Base-by-base conservation (phyloP, 1,284 basidiomycete genomes). In the Austroboletus niveus region DNA sequence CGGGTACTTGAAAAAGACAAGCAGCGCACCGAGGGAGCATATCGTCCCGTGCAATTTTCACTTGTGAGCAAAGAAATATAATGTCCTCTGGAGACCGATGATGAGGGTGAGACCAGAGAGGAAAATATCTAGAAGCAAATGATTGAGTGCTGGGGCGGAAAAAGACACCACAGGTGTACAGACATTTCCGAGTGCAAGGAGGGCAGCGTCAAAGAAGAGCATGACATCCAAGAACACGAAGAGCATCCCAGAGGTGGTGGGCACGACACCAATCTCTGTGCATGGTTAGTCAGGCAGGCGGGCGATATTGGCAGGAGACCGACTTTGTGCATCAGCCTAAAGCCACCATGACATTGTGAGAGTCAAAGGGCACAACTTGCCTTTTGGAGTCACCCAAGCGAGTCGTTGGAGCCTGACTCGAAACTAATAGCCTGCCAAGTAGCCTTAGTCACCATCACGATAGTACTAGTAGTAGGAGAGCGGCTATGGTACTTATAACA, bases 211-310 rank as follows among this genome's bases (percentile, higher is more conserved):
- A 60, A 99, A 99, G 77, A 99, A 90, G 56, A 99, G 82, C 74
- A 99, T 80, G 48, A 98, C 85, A 42, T 97, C 97, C 42, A 99
- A 79, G 63, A 98, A 78, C 86, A 98, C 94, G 80, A 99, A 99
- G 58, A 98, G 79, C 40, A 83, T 85, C 54, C 96, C 97, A 62
- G 98, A 97, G n/a, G 96, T 94, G 47, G 96, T 98, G 60, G 99
- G 83, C 47, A 93, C 96, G 48, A 98, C 95, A 58, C 93, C 94
- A 61, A 96, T 95, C 77, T 96, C 94, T 97, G 63, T 35, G 45
- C 32, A 49, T 8, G 34, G 49, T 51, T 20, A 48, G 24, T 42
- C 17, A n/a, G 35, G 31, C 35, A 32, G 14, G n/a, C 20, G 27
- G 29, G 34, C 10, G 30, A 48, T 20, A 24, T 35, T 3, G 34